These are phyloP conservation scores for Periconia macrospinosa DNA, from an alignment of 2,329 filamentous ascomycete genomes.

Conservation along the genomic window DNA sequence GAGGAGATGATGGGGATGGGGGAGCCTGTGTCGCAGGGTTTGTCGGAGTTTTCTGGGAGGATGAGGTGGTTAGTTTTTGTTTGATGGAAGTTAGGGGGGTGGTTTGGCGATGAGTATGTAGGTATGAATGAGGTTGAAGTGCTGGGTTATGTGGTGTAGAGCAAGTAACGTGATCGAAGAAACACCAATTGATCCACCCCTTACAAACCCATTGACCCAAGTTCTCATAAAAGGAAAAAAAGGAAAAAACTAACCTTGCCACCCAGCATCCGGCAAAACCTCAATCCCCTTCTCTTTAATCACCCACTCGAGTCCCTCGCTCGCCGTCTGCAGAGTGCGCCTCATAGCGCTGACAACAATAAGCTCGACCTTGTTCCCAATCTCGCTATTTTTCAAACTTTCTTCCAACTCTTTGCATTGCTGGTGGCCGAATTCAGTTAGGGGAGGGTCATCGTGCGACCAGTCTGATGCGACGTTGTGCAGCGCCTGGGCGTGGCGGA, in stretches of 20 bases:
- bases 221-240: neutral
- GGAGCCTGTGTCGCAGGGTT: conserved; percentile 65
- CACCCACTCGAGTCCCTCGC: conserved; percentile 61
- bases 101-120: no score
- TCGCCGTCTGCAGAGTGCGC: conserved; percentile 66
- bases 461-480: conserved; percentile 48
- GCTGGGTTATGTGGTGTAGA: no score
- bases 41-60: conserved; percentile 45
- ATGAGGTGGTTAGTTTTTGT: neutral
- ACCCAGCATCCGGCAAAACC: conserved; percentile 61
- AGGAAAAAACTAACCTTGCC: conserved; percentile 58
- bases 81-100: neutral
- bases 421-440: conserved; percentile 45
- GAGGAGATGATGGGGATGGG: conserved; percentile 46
- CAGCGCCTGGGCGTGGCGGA: conserved; percentile 50
- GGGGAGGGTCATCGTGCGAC: conserved; percentile 45
- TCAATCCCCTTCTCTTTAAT: conserved; percentile 51
- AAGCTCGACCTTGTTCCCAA: conserved; percentile 51
- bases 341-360: conserved; percentile 68
- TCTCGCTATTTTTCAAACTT: conserved; percentile 38
- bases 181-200: no score
- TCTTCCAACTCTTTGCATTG: conserved; percentile 46
- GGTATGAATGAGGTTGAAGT: no score
- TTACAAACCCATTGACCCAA: no score
- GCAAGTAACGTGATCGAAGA: no score